Base-by-base conservation (phyloP, 2,329 filamentous ascomycete genomes). In the Alternaria gansuensis region DNA sequence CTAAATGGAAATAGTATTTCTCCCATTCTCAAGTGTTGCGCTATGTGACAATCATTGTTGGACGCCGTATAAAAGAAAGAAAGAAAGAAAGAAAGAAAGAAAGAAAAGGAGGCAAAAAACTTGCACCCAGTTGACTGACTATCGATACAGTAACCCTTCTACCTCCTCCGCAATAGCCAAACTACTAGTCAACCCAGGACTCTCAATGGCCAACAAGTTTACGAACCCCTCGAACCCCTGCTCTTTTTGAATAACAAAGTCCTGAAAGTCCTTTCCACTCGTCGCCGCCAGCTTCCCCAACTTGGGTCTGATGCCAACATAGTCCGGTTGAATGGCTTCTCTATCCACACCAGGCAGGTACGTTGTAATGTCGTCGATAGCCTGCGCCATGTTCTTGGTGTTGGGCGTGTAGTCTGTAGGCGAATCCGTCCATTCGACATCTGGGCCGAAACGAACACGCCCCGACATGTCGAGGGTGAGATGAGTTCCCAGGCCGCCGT, bases 261-360 rank as follows among this genome's bases (percentile, higher is more conserved):
- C 95, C 62, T 90, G 83, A 72, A 96, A 96, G 0, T 85, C 88
- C 62, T 85, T 85, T 5, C 81, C 81, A 21, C 85, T 81, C 26
- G 83, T 87, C 13, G 89, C 88, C 0, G 87, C 87, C 9, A 85
- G 82, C 34, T 81, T 82, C 1, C 81, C 85, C 63, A 98, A 76
- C 82, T 99, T 99, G 0, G 95, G 94, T 64, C 95, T 81, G 31
- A 99, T 94, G 0, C 95, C 95, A 14, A 92, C 92, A 74, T 98
- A 99, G 77, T 97, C 94, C 2, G 94, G 84, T 37, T 82, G 81
- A 26, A 99, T 83, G 0, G 86, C 86, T 0, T 79, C 79, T 14
- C 81, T 81, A 59, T 95, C 87, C 3, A 99, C 81, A 0, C 80
- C 83, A 0, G 95, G 95, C 3, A 99, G 81, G 74, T 96, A 99